Evolutionary conservation across 1,284 basidiomycete species (phyloP).

Genomic region (Phellopilus nigrolimitatus): DNA sequence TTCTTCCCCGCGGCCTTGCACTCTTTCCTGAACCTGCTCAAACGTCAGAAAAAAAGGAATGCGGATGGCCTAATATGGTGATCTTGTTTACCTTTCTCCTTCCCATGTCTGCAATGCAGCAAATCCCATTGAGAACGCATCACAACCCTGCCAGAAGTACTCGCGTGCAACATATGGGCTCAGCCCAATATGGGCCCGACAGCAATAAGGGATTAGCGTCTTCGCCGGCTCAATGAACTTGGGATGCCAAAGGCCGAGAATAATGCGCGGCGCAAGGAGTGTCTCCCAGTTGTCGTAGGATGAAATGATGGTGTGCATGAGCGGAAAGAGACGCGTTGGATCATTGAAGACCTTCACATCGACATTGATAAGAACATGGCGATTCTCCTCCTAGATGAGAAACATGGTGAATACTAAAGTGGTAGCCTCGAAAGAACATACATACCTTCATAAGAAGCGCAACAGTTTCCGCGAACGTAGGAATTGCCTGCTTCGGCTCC

Average conservation of each 20-base stretch:
- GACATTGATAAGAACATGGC: constrained; percentile 83
- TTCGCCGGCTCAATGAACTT: constrained; percentile 81
- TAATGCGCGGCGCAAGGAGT: constrained; percentile 81
- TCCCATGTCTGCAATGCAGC: constrained; percentile 68
- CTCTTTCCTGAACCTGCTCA: constrained; percentile 74
- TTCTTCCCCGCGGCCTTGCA: constrained; percentile 80
- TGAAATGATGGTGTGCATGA: constrained; percentile 78
- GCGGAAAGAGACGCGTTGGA: constrained; percentile 78
- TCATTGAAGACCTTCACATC: constrained; percentile 95
- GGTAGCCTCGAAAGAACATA: constrained; percentile 20
- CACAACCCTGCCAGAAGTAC: constrained; percentile 90
- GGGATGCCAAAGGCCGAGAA: constrained; percentile 92
- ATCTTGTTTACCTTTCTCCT: constrained; percentile 53
- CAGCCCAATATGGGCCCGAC: constrained; percentile 82
- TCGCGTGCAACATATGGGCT: constrained; percentile 65
- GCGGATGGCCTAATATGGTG: background rate
- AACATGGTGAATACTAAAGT: constrained; percentile 4
- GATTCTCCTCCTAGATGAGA: constrained; percentile 69
- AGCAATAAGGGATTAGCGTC: constrained; percentile 74
- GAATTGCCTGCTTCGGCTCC: constrained; percentile 81
- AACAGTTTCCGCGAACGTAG: constrained; percentile 82
- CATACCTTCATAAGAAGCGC: constrained; percentile 74
- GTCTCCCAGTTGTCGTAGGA: constrained; percentile 74
- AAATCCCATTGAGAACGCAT: constrained; percentile 89
- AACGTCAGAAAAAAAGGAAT: too few relatives aligned